These are phyloP conservation scores for Colletotrichum lini DNA, from an alignment of 2,329 filamentous ascomycete species.

Conservation along the genomic window DNA sequence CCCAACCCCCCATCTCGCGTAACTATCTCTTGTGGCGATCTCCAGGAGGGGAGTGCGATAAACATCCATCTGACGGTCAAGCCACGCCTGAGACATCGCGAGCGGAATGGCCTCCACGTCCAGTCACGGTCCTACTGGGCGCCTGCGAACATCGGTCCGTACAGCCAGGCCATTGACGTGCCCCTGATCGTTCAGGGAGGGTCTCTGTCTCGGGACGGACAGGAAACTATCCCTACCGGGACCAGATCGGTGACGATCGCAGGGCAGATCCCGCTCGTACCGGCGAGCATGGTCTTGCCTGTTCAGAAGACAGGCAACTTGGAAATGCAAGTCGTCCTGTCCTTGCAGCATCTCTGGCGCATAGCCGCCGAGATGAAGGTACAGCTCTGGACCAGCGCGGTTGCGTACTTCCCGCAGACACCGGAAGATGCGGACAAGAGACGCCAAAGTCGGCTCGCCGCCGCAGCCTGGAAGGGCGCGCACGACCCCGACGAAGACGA, in stretches of 20 bases:
- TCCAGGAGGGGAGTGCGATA: slow-evolving; percentile 74
- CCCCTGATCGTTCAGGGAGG: slow-evolving; percentile 46
- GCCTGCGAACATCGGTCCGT: slow-evolving; percentile 96
- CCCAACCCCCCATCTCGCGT: slow-evolving; percentile 90
- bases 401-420: slow-evolving; percentile 77
- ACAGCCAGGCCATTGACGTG: slow-evolving; percentile 86
- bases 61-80: slow-evolving; percentile 69
- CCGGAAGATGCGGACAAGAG: slow-evolving; percentile 47
- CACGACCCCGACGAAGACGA: slow-evolving; percentile 64
- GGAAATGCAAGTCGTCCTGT: slow-evolving; percentile 74
- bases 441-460: slow-evolving; percentile 59
- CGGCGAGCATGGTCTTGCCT: slow-evolving; percentile 80
- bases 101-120: slow-evolving; percentile 82
- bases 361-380: slow-evolving; percentile 82
- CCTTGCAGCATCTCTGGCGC: slow-evolving; percentile 91
- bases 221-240: slow-evolving; percentile 36
- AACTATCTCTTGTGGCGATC: slow-evolving; percentile 82
- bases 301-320: slow-evolving; percentile 56
- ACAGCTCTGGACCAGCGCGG: slow-evolving; percentile 80
- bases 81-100: slow-evolving; percentile 44
- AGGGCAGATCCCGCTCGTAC: slow-evolving; percentile 91
- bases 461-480: slow-evolving; percentile 60
- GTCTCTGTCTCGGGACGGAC: not conserved
- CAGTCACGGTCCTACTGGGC: slow-evolving; percentile 98
- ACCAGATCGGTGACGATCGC: slow-evolving; percentile 75